Percentiles rank a stretch among this genome's conserved stretches.
Evolutionary conservation across 169 alveolate genomes (phyloP).

Genomic region (Plasmodium coatneyi): DNA sequence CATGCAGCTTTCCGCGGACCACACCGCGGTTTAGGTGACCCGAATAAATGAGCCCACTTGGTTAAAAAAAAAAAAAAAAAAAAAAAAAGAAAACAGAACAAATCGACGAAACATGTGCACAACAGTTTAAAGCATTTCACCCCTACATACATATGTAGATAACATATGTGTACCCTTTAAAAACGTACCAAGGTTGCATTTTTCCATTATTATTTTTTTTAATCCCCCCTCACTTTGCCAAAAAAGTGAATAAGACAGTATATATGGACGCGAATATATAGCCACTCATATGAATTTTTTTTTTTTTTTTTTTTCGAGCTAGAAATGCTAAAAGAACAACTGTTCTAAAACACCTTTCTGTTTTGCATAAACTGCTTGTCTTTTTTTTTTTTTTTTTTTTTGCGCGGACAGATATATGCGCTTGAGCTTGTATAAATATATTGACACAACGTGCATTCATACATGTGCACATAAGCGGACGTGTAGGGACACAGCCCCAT

Average conservation of each 20-base stretch:
- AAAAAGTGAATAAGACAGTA: background rate
- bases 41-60: background rate
- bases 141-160: background rate
- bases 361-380: background rate
- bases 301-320: background rate
- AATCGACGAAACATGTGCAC: background rate
- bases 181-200: background rate
- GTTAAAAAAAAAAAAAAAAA: constrained; percentile 11
- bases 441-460: background rate
- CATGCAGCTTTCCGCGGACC: background rate
- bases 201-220: background rate
- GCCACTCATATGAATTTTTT: background rate
- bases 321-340: background rate
- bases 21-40: background rate
- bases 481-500: background rate
- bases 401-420: background rate
- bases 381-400: background rate
- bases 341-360: background rate
- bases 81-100: background rate
- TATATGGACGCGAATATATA: background rate
- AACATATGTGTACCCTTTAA: background rate
- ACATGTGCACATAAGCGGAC: background rate
- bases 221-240: background rate
- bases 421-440: background rate
- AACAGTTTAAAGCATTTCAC: background rate